Evolutionary conservation across 768 basidiomycete genomes (phyloP), one percentile per base, ranked within the genome.

Genomic region (Mycena metata): DNA sequence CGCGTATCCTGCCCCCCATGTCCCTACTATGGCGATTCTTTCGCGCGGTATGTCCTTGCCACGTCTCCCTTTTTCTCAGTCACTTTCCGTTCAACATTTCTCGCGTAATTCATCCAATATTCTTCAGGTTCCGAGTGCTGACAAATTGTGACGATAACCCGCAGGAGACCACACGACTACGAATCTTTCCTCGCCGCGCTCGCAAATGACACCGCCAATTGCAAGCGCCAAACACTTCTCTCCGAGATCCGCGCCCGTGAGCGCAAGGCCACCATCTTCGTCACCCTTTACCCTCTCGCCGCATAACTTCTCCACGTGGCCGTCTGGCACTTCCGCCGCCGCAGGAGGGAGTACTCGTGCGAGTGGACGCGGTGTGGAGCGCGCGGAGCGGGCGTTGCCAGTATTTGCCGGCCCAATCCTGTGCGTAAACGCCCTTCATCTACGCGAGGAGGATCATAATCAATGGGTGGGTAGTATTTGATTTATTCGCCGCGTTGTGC

Each of bases 201-300:
- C 60, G 89, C 90, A 11, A 77, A 81, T 23, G 88, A 92, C 74
- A 91, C 96, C 62, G 86, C 89, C n/a, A n/a, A n/a, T n/a, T n/a
- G n/a, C 74, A 89, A 91, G 68, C 89, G 92, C 16, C 91, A 93
- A 78, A 83, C 87, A 46, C 85, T 87, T 65, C 87, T 96, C 17
- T 89, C 91, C 2, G 95, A 95, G 76, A 92, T 97, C 71, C 89
- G 93, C 19, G 80, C 94, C 61, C 88, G 95, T 45, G 94, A 97
- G 78, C 88, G 93, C 35, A 85, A 95, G 12, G 85, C 94, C 1
- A 92, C 91, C 21, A 83, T 95, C 57, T 83, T 91, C 49, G 89
- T 90, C 55, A 95, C 96, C 0, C 76, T 95, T 3, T 96, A 94
- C 76, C 90, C 93, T 1, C 79, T 95, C 73, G 88, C 89, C 7